Percentiles rank a stretch among this genome's conserved stretches.
Evolutionary conservation across 176 grass and related monocot species (phyloP).

Genomic region (Hordeum vulgare): MorexV3_pseudomolecules_assembly NC_058523.1:506167511-506168010

Average conservation of each 20-base stretch:
- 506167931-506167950: background rate
- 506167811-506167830: conserved; percentile 12
- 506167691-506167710: background rate
- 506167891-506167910: background rate
- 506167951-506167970: background rate
- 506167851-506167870: background rate
- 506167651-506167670: background rate
- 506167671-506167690: background rate
- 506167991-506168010: conserved; percentile 27
- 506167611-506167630: background rate
- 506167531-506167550: background rate
- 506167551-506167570: background rate
- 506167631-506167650: background rate
- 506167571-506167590: background rate
- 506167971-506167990: conserved; percentile 11
- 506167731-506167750: background rate
- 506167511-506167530: background rate
- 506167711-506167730: background rate
- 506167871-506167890: conserved; percentile 7
- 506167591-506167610: background rate
- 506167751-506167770: background rate
- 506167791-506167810: background rate
- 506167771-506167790: background rate
- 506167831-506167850: background rate
- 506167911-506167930: background rate